A percentile compares a stretch with the other conserved stretches of the same genome.
These are phyloP conservation scores for Berkeleyomyces basicola DNA, from an alignment of 2,329 filamentous ascomycete genomes.

Conservation along the genomic window DNA sequence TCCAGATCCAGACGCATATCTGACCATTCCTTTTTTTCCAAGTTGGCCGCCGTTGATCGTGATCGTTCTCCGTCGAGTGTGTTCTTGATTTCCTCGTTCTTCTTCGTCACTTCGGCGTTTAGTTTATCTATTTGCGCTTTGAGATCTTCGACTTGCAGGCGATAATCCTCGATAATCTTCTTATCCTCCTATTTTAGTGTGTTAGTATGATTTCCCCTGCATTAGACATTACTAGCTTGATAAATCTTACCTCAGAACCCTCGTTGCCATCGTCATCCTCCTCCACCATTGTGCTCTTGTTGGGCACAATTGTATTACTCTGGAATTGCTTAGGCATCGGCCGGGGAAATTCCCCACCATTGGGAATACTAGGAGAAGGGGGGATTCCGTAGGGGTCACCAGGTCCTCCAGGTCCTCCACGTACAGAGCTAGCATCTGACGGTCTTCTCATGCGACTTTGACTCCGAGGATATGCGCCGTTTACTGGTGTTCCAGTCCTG, in stretches of 20 bases:
- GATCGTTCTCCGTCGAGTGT: constrained; percentile 43
- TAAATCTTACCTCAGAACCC: constrained; percentile 26
- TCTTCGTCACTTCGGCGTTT: constrained; percentile 51
- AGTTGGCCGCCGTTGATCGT: constrained; percentile 31
- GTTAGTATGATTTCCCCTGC: background rate
- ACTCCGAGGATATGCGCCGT: constrained; percentile 36
- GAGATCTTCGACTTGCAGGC: constrained; percentile 61
- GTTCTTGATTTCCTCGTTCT: constrained; percentile 51
- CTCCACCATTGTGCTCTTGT: constrained; percentile 95
- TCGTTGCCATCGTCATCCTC: constrained; percentile 58
- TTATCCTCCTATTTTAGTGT: constrained; percentile 2
- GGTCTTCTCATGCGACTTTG: constrained; percentile 38
- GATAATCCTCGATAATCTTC: constrained; percentile 35
- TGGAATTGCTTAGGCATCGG: constrained; percentile 82
- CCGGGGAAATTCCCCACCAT: constrained; percentile 50
- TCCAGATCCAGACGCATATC: constrained; percentile 52
- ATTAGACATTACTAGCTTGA: background rate
- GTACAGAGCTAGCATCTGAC: constrained; percentile 46
- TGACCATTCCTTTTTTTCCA: constrained; percentile 56
- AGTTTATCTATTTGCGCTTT: constrained; percentile 60
- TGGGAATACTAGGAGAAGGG: constrained; percentile 37
- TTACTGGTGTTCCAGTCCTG: constrained; percentile 45
- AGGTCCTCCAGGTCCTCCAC: constrained; percentile 21
- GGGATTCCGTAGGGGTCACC: constrained; percentile 34
- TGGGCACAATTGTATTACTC: constrained; percentile 90